These are phyloP conservation scores for Kwoniella sp. DNA, from an alignment of 768 basidiomycete species.

Conservation along the genomic window DNA sequence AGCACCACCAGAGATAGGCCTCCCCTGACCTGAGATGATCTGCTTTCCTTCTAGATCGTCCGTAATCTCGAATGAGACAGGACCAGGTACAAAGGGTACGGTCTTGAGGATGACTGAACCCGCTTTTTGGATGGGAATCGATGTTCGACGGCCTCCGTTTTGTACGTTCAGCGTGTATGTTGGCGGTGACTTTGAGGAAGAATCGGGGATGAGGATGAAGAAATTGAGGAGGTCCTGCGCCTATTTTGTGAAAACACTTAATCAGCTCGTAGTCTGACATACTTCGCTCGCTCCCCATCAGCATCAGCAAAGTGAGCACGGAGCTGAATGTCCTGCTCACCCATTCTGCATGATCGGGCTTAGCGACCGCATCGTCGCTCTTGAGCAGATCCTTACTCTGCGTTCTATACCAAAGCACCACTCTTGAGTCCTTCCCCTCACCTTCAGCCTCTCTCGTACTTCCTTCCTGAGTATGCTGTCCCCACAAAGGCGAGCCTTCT, in stretches of 20 bases:
- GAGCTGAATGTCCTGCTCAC: slow-evolving; percentile 46
- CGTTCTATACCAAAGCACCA: slow-evolving; percentile 47
- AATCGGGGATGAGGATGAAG: slow-evolving; percentile 35
- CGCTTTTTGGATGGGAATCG: slow-evolving; percentile 19
- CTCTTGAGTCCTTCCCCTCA: neutral
- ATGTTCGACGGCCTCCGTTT: neutral
- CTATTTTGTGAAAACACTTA: no score
- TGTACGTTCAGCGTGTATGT: slow-evolving; percentile 8
- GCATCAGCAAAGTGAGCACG: no score
- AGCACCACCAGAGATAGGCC: slow-evolving; percentile 21
- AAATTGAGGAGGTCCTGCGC: slow-evolving; percentile 54
- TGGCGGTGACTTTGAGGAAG: neutral
- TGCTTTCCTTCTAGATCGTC: slow-evolving; percentile 10
- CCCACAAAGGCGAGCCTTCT: neutral
- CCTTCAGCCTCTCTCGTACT: neutral
- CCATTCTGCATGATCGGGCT: slow-evolving; percentile 49
- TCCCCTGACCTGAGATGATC: slow-evolving; percentile 36
- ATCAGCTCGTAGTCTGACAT: no score
- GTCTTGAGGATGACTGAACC: slow-evolving; percentile 36
- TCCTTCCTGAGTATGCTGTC: neutral
- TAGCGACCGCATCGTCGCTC: slow-evolving; percentile 36
- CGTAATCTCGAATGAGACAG: slow-evolving; percentile 39
- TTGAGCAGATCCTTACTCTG: slow-evolving; percentile 37
- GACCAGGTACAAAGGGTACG: slow-evolving; percentile 37
- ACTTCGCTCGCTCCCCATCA: no score